phyloP scores from a whole-genome alignment of 768 basidiomycete genomes.

The Candolleomyces aberdarensis region DNA sequence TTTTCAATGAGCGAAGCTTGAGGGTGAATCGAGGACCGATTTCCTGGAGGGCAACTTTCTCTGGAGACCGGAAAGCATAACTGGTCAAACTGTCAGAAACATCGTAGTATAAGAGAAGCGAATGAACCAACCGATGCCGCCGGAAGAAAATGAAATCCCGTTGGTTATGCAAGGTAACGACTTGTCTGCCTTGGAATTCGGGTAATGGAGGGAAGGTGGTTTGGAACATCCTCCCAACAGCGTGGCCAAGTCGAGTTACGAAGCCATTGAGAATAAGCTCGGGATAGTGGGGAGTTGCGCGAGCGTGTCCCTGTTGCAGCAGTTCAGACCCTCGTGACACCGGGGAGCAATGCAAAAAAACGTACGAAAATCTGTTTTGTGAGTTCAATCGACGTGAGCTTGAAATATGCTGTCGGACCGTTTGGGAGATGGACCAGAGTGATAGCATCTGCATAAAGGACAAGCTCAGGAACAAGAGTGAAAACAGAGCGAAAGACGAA shows the following conservation, averaged over 20 bases:
- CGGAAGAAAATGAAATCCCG: conserved; percentile 98
- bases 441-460: conserved; percentile 68
- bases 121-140: conserved; percentile 71
- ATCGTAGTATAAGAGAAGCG: conserved; percentile 1
- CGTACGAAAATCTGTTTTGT: conserved; percentile 83
- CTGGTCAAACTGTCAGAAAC: conserved; percentile 34
- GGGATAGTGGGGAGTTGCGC: conserved; percentile 88
- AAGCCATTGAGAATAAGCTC: conserved; percentile 96
- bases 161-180: conserved; percentile 96
- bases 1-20: conserved; percentile 86
- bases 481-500: background rate
- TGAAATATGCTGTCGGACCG: conserved; percentile 96
- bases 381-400: conserved; percentile 82
- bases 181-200: conserved; percentile 94
- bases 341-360: conserved; percentile 4
- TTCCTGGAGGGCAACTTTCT: conserved; percentile 92
- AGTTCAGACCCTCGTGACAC: background rate
- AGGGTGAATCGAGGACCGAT: conserved; percentile 97
- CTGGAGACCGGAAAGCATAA: conserved; percentile 88
- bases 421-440: conserved; percentile 87
- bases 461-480: background rate
- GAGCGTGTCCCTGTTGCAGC: conserved; percentile 76
- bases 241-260: conserved; percentile 89
- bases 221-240: conserved; percentile 93
- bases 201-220: conserved; percentile 94